These are phyloP conservation scores for Cutaneotrichosporon curvatum DNA, from an alignment of 1,284 basidiomycete genomes.

Conservation along the genomic window DNA sequence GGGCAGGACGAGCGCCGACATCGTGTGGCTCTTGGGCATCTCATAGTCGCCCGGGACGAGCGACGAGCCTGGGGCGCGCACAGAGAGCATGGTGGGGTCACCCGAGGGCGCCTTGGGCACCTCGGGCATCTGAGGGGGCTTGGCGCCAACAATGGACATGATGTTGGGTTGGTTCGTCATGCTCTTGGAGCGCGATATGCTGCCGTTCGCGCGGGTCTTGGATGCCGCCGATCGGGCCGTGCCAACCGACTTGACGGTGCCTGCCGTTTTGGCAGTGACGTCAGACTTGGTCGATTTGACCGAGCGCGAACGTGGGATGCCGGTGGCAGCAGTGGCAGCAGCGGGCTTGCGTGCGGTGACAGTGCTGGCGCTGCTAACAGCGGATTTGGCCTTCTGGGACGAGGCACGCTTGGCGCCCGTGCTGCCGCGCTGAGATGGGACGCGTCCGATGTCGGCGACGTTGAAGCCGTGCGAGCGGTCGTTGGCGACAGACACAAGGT, in stretches of 20 bases:
- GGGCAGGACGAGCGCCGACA: slow-evolving; percentile 3
- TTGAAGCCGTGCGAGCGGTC: slow-evolving; percentile 31
- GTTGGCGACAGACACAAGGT: slow-evolving; percentile 41
- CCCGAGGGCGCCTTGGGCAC: slow-evolving; percentile 40
- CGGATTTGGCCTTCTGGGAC: slow-evolving; percentile 30
- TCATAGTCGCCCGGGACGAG: slow-evolving; percentile 14
- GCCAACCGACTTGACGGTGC: background rate
- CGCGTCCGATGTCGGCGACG: slow-evolving; percentile 33
- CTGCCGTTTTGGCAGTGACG: too few relatives aligned
- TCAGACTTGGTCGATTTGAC: slow-evolving; percentile 21
- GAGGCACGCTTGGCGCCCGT: slow-evolving; percentile 19
- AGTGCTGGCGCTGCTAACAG: slow-evolving; percentile 19
- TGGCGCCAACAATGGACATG: slow-evolving; percentile 34
- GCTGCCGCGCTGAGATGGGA: slow-evolving; percentile 3
- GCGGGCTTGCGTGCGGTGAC: background rate
- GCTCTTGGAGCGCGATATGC: slow-evolving; percentile 19
- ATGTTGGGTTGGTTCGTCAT: slow-evolving; percentile 10
- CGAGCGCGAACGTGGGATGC: slow-evolving; percentile 22
- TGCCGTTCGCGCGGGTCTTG: slow-evolving; percentile 29
- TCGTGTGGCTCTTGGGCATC: background rate
- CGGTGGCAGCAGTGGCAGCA: slow-evolving; percentile 6
- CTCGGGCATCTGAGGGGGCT: slow-evolving; percentile 38
- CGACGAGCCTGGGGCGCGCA: slow-evolving; percentile 39
- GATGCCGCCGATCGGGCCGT: background rate
- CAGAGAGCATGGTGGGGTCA: slow-evolving; percentile 31